Base-by-base conservation (phyloP, 768 basidiomycete genomes). In the Suillus variegatus region DNA sequence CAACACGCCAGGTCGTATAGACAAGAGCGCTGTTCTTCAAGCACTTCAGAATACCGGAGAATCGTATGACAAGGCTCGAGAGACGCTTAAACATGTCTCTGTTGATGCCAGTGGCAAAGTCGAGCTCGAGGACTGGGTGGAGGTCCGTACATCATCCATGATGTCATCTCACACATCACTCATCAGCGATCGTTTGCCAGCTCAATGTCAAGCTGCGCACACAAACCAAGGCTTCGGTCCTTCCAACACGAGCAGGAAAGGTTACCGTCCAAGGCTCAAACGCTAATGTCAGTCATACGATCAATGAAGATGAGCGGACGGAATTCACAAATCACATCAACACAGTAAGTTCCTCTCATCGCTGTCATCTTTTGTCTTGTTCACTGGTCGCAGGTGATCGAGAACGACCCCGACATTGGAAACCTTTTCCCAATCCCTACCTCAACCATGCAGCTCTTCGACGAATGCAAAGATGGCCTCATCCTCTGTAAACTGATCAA, bases 241-340 rank as follows among this genome's bases (percentile, higher is more conserved):
- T 83, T 20, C 82, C 84, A 9, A 88, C 88, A 12, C 89, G 86
- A 71, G 89, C 89, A 22, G 96, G 96, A 18, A 97, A 95, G 74
- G 94, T 98, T 66, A 94, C 93, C 1, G 94, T 98, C 28, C 88
- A 94, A 74, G 97, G 97, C 64, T 94, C 95, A 4, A 97, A 94
- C 70, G 92, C 93, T 61, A 97, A 96, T 78, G 93, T 94, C 68
- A 94, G 92, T 78, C 97, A 98, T 80, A 97, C 97, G 41, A 91
- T 99, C 79, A 97, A 97, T 80, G 94, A 98, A 77, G 97, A 99
- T 75, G 97, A 98, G 75, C 85, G 94, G 62, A 82, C 86, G 25
- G 95, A 97, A 74, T 99, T 99, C 80, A 99, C 97, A n/a, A 92
- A 94, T 74, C 97, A 99, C 79, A 99, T 99, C 82, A 99, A 99